Conservation (phyloP, 2,329 filamentous ascomycete genomes). For the Exophiala viscosa region DNA sequence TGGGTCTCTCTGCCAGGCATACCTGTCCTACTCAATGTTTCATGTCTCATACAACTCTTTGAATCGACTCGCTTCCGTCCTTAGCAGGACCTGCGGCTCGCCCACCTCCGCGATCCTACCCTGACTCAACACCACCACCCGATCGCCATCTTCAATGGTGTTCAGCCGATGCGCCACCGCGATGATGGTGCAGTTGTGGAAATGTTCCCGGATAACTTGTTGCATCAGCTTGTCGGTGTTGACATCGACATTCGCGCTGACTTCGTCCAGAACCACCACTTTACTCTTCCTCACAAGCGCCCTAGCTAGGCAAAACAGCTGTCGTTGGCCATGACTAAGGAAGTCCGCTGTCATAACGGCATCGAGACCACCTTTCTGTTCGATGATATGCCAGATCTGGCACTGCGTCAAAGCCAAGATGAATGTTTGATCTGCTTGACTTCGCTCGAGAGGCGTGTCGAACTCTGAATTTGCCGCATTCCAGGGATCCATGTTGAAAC, state of each 20-base stretch:
- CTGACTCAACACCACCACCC: conserved; percentile 53
- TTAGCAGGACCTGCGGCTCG: conserved; percentile 31
- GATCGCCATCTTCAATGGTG: conserved; percentile 61
- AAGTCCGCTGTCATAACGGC: conserved; percentile 47
- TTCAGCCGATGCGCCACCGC: conserved; percentile 56
- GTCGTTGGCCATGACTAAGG: conserved; percentile 58
- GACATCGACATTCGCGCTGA: conserved; percentile 50
- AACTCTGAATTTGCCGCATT: background rate
- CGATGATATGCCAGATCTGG: conserved; percentile 36
- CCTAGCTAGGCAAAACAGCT: conserved; percentile 61
- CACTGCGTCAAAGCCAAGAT: conserved; percentile 38
- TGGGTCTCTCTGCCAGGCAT: too few relatives aligned
- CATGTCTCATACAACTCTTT: conserved; percentile 26
- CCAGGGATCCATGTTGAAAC: conserved; percentile 38
- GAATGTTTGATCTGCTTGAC: conserved; percentile 32
- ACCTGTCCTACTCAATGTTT: too few relatives aligned
- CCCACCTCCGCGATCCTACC: conserved; percentile 21
- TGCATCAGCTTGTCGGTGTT: conserved; percentile 58
- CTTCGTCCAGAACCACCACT: conserved; percentile 45
- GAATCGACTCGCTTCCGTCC: conserved; percentile 29
- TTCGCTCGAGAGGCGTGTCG: background rate
- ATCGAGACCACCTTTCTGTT: conserved; percentile 40
- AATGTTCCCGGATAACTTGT: conserved; percentile 52
- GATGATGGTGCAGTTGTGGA: conserved; percentile 57
- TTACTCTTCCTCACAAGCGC: conserved; percentile 51